phyloP scores from a whole-genome alignment of 1,139 yeast genomes.

The Kluyveromyces sp. region DNA sequence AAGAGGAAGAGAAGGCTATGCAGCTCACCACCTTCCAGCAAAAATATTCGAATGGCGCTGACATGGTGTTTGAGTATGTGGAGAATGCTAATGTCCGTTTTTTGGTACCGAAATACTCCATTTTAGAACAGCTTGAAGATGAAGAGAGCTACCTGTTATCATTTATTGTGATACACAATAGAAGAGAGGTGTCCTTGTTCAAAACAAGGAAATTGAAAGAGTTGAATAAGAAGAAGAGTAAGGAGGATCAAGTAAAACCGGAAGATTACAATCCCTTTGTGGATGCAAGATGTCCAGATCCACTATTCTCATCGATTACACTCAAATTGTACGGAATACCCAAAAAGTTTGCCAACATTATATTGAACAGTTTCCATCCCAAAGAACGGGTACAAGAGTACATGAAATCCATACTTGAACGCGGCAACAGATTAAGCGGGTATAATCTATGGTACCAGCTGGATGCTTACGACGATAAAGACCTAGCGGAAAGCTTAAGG shows the following conservation, averaged over 20 bases:
- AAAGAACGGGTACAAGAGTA: conserved; percentile 46
- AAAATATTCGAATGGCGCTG: conserved; percentile 58
- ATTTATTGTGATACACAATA: conserved; percentile 30
- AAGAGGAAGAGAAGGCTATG: conserved; percentile 36
- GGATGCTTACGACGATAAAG: conserved; percentile 70
- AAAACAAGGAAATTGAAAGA: conserved; percentile 21
- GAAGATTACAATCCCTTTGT: conserved; percentile 21
- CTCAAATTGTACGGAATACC: conserved; percentile 60
- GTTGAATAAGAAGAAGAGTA: conserved; percentile 13
- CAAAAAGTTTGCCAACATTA: conserved; percentile 56
- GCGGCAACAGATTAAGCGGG: conserved; percentile 55
- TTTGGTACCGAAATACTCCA: conserved; percentile 65
- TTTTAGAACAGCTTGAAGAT: conserved; percentile 50
- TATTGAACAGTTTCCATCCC: conserved; percentile 60
- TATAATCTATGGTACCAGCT: conserved; percentile 78
- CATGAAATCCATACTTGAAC: conserved; percentile 56
- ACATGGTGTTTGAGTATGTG: conserved; percentile 73
- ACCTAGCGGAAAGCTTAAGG: conserved; percentile 34
- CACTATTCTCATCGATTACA: conserved; percentile 56
- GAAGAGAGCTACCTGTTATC: conserved; percentile 28
- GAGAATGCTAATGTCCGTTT: conserved; percentile 76
- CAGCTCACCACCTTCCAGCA: conserved; percentile 68
- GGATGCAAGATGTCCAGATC: conserved; percentile 35
- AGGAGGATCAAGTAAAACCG: conserved; percentile 13
- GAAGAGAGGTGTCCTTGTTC: conserved; percentile 22